phyloP scores from a whole-genome alignment of 78 protist genomes.

The Emiliania huxleyi region DNA sequence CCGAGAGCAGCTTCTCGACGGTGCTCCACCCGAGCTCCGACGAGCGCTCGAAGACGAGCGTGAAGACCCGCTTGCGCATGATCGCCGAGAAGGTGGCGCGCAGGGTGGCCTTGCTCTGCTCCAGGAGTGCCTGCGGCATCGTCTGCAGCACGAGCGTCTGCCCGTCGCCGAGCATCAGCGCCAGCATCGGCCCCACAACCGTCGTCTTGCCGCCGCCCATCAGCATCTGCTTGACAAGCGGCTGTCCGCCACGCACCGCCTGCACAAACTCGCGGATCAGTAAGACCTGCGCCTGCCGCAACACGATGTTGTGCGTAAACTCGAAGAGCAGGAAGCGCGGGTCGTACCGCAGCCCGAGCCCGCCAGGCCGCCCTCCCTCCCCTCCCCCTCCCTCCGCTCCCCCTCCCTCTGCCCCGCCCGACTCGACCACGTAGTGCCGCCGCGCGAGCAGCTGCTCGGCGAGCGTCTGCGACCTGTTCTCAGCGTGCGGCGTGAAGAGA shows the following conservation, averaged over 20 bases:
- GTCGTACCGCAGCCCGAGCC: conserved; percentile 17
- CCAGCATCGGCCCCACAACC: conserved; percentile 62
- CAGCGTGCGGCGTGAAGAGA: no score
- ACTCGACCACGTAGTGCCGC: conserved; percentile 20
- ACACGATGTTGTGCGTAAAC: conserved; percentile 60
- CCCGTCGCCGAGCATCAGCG: conserved; percentile 57
- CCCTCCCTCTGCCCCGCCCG: not conserved
- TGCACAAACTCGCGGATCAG: not conserved
- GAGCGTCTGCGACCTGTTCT: no score
- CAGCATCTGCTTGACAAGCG: conserved; percentile 67
- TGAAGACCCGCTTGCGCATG: conserved; percentile 56
- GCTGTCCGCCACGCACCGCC: not conserved
- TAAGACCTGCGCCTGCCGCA: conserved; percentile 50
- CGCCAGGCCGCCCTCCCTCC: not conserved
- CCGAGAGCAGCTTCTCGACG: conserved; percentile 22
- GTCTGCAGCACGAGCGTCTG: conserved; percentile 33
- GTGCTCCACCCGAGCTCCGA: not conserved
- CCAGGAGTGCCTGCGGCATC: conserved; percentile 69
- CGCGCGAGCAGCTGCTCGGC: conserved; percentile 6
- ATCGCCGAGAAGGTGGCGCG: conserved; percentile 55
- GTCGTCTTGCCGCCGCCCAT: conserved; percentile 78
- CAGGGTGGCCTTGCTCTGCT: conserved; percentile 44
- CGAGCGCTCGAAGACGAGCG: conserved; percentile 55
- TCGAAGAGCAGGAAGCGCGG: conserved; percentile 66
- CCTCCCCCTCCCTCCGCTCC: no score